Percentiles rank a stretch among this genome's conserved stretches.
These are phyloP conservation scores for Epichloe scottii DNA, from an alignment of 2,329 filamentous ascomycete species.

Conservation along the genomic window DNA sequence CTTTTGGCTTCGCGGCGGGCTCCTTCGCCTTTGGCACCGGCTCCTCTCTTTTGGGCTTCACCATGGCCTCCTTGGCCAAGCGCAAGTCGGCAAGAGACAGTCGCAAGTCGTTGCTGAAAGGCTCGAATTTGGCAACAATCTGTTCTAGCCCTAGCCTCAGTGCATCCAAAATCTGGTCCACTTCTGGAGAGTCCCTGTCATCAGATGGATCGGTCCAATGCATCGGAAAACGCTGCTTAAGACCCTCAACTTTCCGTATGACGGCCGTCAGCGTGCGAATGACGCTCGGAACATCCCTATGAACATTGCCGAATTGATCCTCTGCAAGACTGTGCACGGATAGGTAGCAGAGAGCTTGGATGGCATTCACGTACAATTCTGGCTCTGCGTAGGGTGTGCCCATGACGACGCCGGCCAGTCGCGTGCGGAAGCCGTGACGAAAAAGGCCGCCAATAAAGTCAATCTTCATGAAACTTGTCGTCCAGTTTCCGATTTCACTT, in stretches of 20 bases:
- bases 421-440: constrained; percentile 53
- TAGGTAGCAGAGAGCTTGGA: constrained; percentile 56
- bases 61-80: constrained; percentile 55
- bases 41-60: constrained; percentile 10
- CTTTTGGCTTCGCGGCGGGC: constrained; percentile 16
- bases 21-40: constrained; percentile 14
- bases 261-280: constrained; percentile 60
- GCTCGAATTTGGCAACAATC: constrained; percentile 59
- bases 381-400: constrained; percentile 62
- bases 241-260: constrained; percentile 56
- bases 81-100: constrained; percentile 60
- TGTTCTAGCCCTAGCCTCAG: constrained; percentile 53
- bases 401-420: constrained; percentile 54
- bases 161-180: constrained; percentile 55
- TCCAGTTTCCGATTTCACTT: constrained; percentile 34
- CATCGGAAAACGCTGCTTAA: constrained; percentile 43
- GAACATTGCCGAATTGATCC: constrained; percentile 77
- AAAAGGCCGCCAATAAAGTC: constrained; percentile 54
- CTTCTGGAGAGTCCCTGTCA: constrained; percentile 44
- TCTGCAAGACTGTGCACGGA: constrained; percentile 64
- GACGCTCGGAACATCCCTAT: constrained; percentile 63
- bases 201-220: constrained; percentile 72
- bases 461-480: constrained; percentile 31
- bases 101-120: constrained; percentile 59
- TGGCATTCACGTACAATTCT: constrained; percentile 56